Evolutionary conservation across 2,329 filamentous ascomycete species (phyloP), one percentile per base, ranked within the genome.

Genomic region (Pseudocercospora fuligena): DNA sequence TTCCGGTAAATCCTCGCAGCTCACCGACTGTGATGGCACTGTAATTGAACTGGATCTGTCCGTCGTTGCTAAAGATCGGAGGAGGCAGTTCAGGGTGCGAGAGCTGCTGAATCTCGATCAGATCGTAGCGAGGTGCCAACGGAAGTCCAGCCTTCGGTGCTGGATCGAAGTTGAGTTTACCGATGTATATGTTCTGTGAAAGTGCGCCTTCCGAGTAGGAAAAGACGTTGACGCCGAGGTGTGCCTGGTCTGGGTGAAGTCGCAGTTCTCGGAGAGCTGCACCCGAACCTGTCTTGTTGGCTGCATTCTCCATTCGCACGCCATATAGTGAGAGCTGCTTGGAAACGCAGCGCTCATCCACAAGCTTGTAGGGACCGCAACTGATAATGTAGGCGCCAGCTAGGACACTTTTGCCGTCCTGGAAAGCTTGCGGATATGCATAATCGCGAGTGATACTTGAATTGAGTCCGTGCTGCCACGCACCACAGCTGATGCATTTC

Each of bases 401-500:
- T 0, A 84, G 72, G 0, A 77, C 73, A 2, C 78, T 76, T 21
- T 76, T 78, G 0, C 80, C 80, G 63, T 80, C 78, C 1, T 72
- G 70, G 60, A 83, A 84, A 0, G 77, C 73, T 53, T 85, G 81
- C 0, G 83, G 81, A 66, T 85, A 85, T 56, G 36, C 21, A 23
- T 62, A 65, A 25, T 80, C 80, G 1, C 69, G 61, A 33, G 63
- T 21, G 1, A 68, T 60, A 1, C 72, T 60, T 6, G 73, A 74
- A 2, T 70, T 51, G 1, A 74, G 69, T 54, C 82, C 80, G 31
- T 66, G 59, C n/a, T 72, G 69, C 1, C 59, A 68, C 0, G 80
- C 75, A 1, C 79, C 82, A 62, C 83, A 85, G 31, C 77, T 84
- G 4, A 85, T 61, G 61, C 83, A 84, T 67, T 82, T 84, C 82